These are phyloP conservation scores for Crocinoboletus sp. DNA, from an alignment of 1,284 basidiomycete species.

Conservation along the genomic window DNA sequence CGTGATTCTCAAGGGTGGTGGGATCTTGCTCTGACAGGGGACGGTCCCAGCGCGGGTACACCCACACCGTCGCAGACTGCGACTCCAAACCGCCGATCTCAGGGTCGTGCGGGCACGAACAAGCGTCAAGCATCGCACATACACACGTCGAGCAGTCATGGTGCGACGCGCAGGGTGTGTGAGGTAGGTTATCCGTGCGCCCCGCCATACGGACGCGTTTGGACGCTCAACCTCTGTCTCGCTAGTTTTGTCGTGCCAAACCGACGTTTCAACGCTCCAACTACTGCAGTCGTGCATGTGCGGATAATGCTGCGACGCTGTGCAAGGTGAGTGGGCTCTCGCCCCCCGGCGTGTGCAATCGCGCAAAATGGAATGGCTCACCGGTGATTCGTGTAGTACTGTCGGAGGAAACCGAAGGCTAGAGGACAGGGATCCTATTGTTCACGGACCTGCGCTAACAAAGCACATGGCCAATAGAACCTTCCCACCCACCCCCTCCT, in stretches of 20 bases:
- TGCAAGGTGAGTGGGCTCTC: conserved; percentile 23
- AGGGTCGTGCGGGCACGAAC: background rate
- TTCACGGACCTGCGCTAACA: conserved; percentile 21
- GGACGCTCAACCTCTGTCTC: background rate
- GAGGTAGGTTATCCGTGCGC: conserved; percentile 18
- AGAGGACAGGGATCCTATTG: conserved; percentile 16
- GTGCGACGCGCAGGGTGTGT: conserved; percentile 18
- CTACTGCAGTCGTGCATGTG: conserved; percentile 57
- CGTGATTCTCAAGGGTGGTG: conserved; percentile 7
- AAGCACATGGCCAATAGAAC: conserved; percentile 14
- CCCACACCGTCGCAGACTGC: background rate
- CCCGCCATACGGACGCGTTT: background rate
- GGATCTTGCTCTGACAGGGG: conserved; percentile 1
- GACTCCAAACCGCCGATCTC: conserved; percentile 5
- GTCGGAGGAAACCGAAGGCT: conserved; percentile 13
- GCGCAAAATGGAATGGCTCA: background rate
- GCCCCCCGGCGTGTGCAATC: background rate
- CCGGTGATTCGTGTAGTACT: conserved; percentile 14
- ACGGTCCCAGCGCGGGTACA: conserved; percentile 4
- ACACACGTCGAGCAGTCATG: conserved; percentile 5
- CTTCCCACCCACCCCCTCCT: background rate
- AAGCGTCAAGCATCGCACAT: conserved; percentile 14
- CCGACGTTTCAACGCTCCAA: conserved; percentile 44
- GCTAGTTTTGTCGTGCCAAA: conserved; percentile 51
- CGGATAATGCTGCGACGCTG: conserved; percentile 36